A percentile compares a stretch with the other conserved stretches of the same genome.
Conservation (phyloP, 257 asterid species). For the Solanum etuberosum region DNA sequence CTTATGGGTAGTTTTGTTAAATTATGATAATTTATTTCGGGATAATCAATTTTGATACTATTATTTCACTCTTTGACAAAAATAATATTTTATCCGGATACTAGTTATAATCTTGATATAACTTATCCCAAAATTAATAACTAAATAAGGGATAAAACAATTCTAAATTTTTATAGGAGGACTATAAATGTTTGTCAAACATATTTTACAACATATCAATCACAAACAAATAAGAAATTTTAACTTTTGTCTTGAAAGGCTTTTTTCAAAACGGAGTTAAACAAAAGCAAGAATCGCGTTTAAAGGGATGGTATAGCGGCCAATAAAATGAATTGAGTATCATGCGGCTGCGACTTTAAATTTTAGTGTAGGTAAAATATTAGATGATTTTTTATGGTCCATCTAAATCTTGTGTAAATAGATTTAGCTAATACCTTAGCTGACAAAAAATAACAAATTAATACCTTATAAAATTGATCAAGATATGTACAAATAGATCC, state of each 20-base stretch:
- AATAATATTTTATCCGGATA: no score
- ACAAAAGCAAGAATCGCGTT: background rate
- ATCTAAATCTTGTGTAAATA: no score
- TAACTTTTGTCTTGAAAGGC: background rate
- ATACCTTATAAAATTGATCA: background rate
- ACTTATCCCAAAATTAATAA: background rate
- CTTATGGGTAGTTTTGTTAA: background rate
- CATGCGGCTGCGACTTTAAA: fast-evolving
- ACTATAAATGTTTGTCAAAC: background rate
- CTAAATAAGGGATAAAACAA: background rate
- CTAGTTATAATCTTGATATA: background rate
- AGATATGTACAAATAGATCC: background rate
- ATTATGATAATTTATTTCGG: background rate
- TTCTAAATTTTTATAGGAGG: background rate
- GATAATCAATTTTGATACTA: background rate
- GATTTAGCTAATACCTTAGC: background rate
- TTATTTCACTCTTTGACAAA: background rate
- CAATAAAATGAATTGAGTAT: background rate
- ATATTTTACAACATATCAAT: background rate
- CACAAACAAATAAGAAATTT: background rate
- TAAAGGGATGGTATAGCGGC: fast-evolving
- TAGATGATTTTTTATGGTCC: background rate
- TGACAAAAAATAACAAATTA: background rate
- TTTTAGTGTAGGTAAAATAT: background rate
- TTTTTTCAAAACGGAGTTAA: background rate